Conservation (phyloP, 176 grass and related monocot species). For the Avena insularis region DNA sequence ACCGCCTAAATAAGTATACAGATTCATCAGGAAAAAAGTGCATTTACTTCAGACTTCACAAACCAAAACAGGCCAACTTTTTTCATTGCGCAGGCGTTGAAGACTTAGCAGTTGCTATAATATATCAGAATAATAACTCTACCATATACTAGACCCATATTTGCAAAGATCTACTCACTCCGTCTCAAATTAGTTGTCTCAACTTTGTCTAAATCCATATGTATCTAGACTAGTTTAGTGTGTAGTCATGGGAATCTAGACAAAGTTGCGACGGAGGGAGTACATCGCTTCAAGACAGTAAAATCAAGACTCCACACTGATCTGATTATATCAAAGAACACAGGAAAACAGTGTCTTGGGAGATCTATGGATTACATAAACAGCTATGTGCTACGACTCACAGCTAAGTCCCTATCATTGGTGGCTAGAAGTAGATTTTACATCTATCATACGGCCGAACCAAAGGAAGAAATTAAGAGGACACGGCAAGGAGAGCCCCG, state of each 20-base stretch:
- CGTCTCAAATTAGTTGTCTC: too few relatives aligned
- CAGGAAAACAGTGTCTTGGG: not conserved
- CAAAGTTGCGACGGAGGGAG: too few relatives aligned
- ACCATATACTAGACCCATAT: not conserved
- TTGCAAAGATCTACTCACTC: not conserved
- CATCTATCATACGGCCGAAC: conserved; percentile 19
- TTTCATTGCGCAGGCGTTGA: not conserved
- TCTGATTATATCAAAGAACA: conserved; percentile 18
- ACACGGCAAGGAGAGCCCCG: not conserved
- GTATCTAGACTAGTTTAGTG: too few relatives aligned
- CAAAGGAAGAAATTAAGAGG: not conserved
- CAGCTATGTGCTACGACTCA: conserved; percentile 3
- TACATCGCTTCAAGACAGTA: not conserved
- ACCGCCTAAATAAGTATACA: too few relatives aligned
- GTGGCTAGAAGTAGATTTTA: conserved; percentile 18
- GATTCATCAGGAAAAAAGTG: not conserved
- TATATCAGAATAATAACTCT: not conserved
- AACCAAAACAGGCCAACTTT: not conserved
- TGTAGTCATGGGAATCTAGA: too few relatives aligned
- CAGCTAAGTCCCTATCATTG: conserved; percentile 16
- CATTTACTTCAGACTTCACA: not conserved
- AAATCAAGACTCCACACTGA: not conserved
- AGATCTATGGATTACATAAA: not conserved
- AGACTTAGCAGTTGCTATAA: not conserved
- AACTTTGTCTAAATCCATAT: too few relatives aligned